These are phyloP conservation scores for Candida pseudofarinosa DNA, from an alignment of 805 yeast species.

Conservation along the genomic window DNA sequence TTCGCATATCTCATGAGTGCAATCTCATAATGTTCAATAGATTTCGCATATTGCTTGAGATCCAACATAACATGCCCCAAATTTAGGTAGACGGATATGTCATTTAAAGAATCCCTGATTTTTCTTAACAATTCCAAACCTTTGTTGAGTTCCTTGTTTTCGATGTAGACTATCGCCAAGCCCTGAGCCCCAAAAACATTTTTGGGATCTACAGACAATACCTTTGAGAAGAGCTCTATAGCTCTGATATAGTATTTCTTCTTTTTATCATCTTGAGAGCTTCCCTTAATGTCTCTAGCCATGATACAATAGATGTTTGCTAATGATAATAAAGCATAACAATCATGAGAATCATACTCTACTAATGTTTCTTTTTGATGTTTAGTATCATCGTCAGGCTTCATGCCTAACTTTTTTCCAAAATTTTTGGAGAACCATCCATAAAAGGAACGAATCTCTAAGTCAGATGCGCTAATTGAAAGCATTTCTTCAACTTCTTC, in stretches of 20 bases:
- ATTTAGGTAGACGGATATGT: slow-evolving; percentile 77
- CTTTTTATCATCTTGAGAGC: slow-evolving; percentile 49
- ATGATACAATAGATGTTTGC: slow-evolving; percentile 82
- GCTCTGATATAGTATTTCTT: slow-evolving; percentile 81
- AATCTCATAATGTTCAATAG: slow-evolving; percentile 83
- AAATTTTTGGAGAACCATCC: slow-evolving; percentile 79
- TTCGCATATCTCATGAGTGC: slow-evolving; percentile 66
- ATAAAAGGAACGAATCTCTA: slow-evolving; percentile 85
- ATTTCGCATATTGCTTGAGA: slow-evolving; percentile 74
- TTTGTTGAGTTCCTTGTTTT: slow-evolving; percentile 64
- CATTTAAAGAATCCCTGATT: slow-evolving; percentile 84
- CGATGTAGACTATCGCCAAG: slow-evolving; percentile 87
- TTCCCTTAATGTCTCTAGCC: slow-evolving; percentile 67
- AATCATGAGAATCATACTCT: slow-evolving; percentile 80
- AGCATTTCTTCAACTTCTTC: slow-evolving; percentile 55
- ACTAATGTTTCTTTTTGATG: slow-evolving; percentile 85
- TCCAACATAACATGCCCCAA: slow-evolving; percentile 85
- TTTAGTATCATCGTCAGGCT: slow-evolving; percentile 59
- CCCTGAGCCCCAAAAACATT: slow-evolving; percentile 98
- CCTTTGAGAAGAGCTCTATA: slow-evolving; percentile 89
- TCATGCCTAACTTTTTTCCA: slow-evolving; percentile 47
- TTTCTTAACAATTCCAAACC: slow-evolving; percentile 87
- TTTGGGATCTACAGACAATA: slow-evolving; percentile 72
- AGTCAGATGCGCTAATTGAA: slow-evolving; percentile 49
- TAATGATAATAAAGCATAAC: slow-evolving; percentile 82